phyloP scores from a whole-genome alignment of 371 early-diverging fungal genomes.

The Homolaphlyctis polyrhiza region DNA sequence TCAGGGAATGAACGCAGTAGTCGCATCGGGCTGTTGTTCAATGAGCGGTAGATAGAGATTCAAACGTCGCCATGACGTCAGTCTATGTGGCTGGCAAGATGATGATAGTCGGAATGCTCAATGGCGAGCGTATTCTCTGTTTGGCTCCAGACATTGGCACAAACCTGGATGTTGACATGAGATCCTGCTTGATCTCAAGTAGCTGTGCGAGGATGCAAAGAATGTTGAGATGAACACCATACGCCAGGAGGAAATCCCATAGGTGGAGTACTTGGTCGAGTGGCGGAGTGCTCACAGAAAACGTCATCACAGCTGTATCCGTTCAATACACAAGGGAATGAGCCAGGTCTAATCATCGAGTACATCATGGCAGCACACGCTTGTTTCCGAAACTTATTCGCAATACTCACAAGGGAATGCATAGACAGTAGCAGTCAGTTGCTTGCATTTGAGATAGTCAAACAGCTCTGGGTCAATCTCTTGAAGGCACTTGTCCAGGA shows the following conservation, averaged over 20 bases:
- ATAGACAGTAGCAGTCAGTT: constrained; percentile 71
- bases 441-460: constrained; percentile 65
- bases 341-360: background rate
- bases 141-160: too few species aligned
- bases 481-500: constrained; percentile 75
- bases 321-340: background rate
- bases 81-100: background rate
- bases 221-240: constrained; percentile 88
- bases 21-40: constrained; percentile 67
- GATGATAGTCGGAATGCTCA: background rate
- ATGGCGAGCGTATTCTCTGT: background rate
- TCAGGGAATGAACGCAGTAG: constrained; percentile 74
- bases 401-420: constrained; percentile 77
- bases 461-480: constrained; percentile 71
- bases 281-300: constrained; percentile 86
- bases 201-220: constrained; percentile 83
- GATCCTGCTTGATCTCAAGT: constrained; percentile 64
- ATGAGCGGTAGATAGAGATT: background rate
- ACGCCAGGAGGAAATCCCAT: constrained; percentile 91
- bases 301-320: constrained; percentile 77
- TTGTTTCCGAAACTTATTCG: background rate
- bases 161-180: constrained; percentile 35
- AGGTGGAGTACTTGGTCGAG: constrained; percentile 71
- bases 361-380: background rate
- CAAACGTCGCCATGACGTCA: background rate